Base-by-base conservation (phyloP, 495 filamentous ascomycete species). In the Symbiotaphrina buchneri region DNA sequence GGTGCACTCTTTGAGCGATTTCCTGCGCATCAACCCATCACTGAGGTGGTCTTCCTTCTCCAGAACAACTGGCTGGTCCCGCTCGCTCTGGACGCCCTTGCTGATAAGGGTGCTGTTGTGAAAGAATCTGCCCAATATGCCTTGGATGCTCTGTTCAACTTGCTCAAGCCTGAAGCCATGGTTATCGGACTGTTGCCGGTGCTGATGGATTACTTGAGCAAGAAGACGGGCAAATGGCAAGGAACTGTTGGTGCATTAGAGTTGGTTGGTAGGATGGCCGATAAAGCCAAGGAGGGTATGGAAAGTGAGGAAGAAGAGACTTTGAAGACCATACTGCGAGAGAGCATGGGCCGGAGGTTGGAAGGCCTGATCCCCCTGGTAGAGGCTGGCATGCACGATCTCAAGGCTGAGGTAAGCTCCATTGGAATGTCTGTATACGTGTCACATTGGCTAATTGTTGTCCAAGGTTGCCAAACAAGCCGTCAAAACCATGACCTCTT, bases 121-220 rank as follows among this genome's bases (percentile, higher is more conserved):
- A 69, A 74, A 40, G 90, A 95, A 38, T 74, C 79, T 10, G 84
- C 85, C 3, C 74, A 93, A 46, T 99, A 95, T 51, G 87, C 83
- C 21, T 58, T 99, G 31, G 83, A 99, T 48, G 78, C 77, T 5
- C 62, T 95, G 1, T 93, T 85, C 53, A 58, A 55, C 30, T 59
- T 70, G 42, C 57, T 99, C 21, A 74, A 65, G 42, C 56, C 81
- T 31, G 85, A 95, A 55, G 68, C 77, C 17, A 61, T 83, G 39
- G 74, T 85, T 35, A 68, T 32, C 8, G 35, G 35, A 5, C 33
- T 38, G 4, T 19, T 38, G 13, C 35, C 35, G 2, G 35, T 19
- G 14, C 11, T 38, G 16, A 17, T 33, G n/a, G 19, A 38, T n/a
- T 36, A 38, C 22, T 21, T 38, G 33, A 16, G 27, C 3, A 33